Evolutionary conservation across 2,329 filamentous ascomycete genomes (phyloP), one percentile per base, ranked within the genome.

Genomic region (Westerdykella aurantiaca): DNA sequence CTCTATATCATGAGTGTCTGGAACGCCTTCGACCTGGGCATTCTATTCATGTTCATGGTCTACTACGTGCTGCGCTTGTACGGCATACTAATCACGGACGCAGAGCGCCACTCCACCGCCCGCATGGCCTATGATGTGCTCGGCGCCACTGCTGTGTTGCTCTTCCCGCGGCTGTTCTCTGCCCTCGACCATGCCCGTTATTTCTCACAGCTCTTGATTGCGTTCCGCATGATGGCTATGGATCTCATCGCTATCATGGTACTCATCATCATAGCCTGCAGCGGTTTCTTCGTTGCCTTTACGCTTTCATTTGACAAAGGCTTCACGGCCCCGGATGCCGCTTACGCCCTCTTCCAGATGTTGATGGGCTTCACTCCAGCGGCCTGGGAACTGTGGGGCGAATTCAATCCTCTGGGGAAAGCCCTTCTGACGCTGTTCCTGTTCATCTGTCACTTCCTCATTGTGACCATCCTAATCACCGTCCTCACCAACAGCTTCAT

Each of bases 401-500:
- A 61, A 63, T 95, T 93, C 64, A 93, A 91, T 58, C 71, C 81
- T 49, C 72, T 96, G 21, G 91, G 89, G 9, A 87, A 84, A 59
- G 71, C 77, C 1, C 75, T 96, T 33, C 71, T 96, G 64, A 83
- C 82, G 2, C 66, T 94, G 9, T 96, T 96, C 63, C 75, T 97
- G 33, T 89, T 95, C 65, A 93, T 96, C 51, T 94, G 88, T 71
- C 91, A 97, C 69, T 97, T 96, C 62, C 78, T 96, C 42, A 85
- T 96, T 25, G 86, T 96, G 40, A 95, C 91, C 1, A 95, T 97
- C 41, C 73, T 97, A 29, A 91, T 97, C 56, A 95, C 90, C 0
- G 91, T 97, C n/a, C 68, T 97, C 49, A 95, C 90, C 5, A 96
- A 96, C 62, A 95, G 88, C 0, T 97, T 96, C 71, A 95, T 94